A percentile compares a stretch with the other conserved stretches of the same genome.
Conservation (phyloP, 768 basidiomycete genomes). For the Leccinum barrowsii region DNA sequence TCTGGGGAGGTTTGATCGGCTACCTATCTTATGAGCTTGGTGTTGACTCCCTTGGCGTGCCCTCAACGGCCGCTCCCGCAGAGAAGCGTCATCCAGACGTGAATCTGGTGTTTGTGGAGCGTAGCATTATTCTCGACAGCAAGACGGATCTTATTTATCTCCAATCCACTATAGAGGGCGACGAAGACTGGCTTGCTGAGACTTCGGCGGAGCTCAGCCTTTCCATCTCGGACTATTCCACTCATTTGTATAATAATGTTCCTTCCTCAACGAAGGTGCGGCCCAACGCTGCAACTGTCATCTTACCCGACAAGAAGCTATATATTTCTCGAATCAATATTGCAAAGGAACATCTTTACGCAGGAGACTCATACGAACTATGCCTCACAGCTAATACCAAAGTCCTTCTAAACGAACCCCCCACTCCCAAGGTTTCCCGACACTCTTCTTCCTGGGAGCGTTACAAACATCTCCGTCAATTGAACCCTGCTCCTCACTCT, state of each 20-base stretch:
- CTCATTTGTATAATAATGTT: slow-evolving; percentile 9
- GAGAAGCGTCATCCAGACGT: slow-evolving; percentile 59
- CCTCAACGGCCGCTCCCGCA: slow-evolving; percentile 29
- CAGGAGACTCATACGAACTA: slow-evolving; percentile 91
- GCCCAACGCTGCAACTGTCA: slow-evolving; percentile 32
- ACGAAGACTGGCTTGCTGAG: slow-evolving; percentile 57
- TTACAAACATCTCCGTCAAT: slow-evolving; percentile 64
- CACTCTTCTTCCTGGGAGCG: slow-evolving; percentile 59
- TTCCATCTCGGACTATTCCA: slow-evolving; percentile 10
- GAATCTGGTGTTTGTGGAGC: slow-evolving; percentile 73
- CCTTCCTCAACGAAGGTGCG: slow-evolving; percentile 27
- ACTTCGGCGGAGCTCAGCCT: slow-evolving; percentile 29
- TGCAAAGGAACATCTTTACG: slow-evolving; percentile 70
- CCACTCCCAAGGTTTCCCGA: slow-evolving; percentile 10
- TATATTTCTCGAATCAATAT: slow-evolving; percentile 69
- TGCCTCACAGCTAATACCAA: slow-evolving; percentile 79
- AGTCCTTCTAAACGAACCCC: slow-evolving; percentile 44
- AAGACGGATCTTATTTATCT: slow-evolving; percentile 48
- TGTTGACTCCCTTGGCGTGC: slow-evolving; percentile 49
- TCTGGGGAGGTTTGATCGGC: slow-evolving; percentile 83
- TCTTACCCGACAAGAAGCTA: slow-evolving; percentile 50
- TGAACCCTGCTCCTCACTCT: slow-evolving; percentile 88
- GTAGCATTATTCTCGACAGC: slow-evolving; percentile 68
- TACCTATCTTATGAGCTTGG: slow-evolving; percentile 80
- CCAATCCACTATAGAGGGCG: slow-evolving; percentile 61